Conservation (phyloP, 495 filamentous ascomycete genomes). For the Tuber brumale region DNA sequence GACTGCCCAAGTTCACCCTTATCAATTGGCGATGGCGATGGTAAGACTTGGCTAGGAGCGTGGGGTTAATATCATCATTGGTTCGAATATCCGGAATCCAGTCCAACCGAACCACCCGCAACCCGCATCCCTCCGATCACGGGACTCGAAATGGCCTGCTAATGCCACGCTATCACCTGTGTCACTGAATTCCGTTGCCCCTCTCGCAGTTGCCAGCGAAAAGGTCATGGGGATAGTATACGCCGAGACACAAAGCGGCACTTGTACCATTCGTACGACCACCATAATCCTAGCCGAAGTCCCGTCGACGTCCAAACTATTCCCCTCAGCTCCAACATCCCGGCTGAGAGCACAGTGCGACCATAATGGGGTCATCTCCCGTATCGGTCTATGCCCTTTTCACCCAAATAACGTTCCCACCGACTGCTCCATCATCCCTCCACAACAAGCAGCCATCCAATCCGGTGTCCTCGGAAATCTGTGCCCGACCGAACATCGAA, state of each 20-base stretch:
- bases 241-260: slow-evolving; percentile 56
- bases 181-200: slow-evolving; percentile 32
- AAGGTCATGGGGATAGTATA: slow-evolving; percentile 69
- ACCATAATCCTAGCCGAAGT: slow-evolving; percentile 79
- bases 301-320: slow-evolving; percentile 74
- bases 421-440: slow-evolving; percentile 47
- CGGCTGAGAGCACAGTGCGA: slow-evolving; percentile 84
- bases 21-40: slow-evolving; percentile 82
- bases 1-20: slow-evolving; percentile 92
- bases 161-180: slow-evolving; percentile 33
- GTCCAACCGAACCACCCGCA: slow-evolving; percentile 23
- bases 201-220: slow-evolving; percentile 27
- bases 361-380: slow-evolving; percentile 63
- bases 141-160: slow-evolving; percentile 20
- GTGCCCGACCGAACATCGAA: slow-evolving; percentile 78
- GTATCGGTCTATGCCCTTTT: slow-evolving; percentile 86
- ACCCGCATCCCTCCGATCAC: slow-evolving; percentile 18
- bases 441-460: slow-evolving; percentile 28
- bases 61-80: too few species aligned
- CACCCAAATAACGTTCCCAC: slow-evolving; percentile 74
- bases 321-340: slow-evolving; percentile 69
- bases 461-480: slow-evolving; percentile 73
- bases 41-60: slow-evolving; percentile 70
- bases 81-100: slow-evolving; percentile 52
- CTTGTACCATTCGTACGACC: slow-evolving; percentile 62